Percentiles rank a stretch among this genome's conserved stretches.
These are phyloP conservation scores for Lasiosphaeriaceae sp. DNA, from an alignment of 495 filamentous ascomycete species.

Conservation along the genomic window DNA sequence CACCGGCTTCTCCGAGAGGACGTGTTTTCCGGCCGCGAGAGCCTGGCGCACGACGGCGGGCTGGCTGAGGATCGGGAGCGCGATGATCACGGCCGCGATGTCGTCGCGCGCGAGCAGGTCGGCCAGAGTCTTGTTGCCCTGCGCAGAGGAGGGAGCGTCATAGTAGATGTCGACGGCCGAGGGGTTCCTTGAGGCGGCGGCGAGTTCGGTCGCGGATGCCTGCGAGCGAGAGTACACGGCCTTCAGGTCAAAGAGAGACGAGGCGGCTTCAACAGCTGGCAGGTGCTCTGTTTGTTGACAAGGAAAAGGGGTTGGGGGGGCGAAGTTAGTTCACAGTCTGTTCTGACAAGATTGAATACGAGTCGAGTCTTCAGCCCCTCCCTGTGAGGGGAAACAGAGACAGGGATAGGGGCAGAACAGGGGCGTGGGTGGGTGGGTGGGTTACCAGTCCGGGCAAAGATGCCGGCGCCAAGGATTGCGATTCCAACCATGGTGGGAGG, in stretches of 20 bases:
- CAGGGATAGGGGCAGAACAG: conserved; percentile 8
- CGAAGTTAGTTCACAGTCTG: conserved; percentile 3
- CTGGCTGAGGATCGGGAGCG: conserved; percentile 60
- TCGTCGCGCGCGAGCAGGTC: conserved; percentile 62
- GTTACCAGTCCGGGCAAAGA: conserved; percentile 39
- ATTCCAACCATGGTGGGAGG: conserved; percentile 46
- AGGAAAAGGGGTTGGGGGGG: not conserved
- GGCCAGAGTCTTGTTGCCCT: conserved; percentile 46
- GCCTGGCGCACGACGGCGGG: conserved; percentile 53
- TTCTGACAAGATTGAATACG: not conserved
- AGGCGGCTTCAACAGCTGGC: conserved; percentile 48
- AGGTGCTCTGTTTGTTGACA: conserved; percentile 37
- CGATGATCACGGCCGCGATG: conserved; percentile 66
- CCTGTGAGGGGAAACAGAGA: not conserved
- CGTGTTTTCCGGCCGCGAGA: conserved; percentile 69
- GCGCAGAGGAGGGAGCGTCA: conserved; percentile 49
- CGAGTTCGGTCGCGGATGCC: conserved; percentile 34
- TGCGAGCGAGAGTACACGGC: conserved; percentile 60
- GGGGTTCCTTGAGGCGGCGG: conserved; percentile 24
- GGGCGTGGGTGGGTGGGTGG: too few relatives aligned
- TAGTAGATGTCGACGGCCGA: conserved; percentile 47
- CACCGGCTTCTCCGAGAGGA: conserved; percentile 77
- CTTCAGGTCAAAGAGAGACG: conserved; percentile 42
- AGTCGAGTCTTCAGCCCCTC: too few relatives aligned
- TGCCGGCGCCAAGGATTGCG: conserved; percentile 65